Base-by-base conservation (phyloP, 805 yeast species). In the Myxozyma vanderwaltii region DNA sequence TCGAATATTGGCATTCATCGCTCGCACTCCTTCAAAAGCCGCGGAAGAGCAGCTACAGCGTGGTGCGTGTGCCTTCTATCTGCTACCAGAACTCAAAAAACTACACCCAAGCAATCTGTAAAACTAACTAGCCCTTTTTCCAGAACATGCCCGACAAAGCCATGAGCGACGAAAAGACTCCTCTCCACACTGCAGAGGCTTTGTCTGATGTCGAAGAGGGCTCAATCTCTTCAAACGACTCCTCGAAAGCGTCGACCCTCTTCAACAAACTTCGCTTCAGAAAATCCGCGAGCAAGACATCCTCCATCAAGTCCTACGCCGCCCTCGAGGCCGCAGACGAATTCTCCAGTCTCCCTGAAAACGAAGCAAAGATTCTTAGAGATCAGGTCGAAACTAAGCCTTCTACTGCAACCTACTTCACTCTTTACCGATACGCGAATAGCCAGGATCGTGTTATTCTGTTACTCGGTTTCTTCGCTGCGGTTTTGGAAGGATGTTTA, bases 401-500 rank as follows among this genome's bases (percentile, higher is more conserved):
- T 13, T 60, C 65, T 2, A 55, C 54, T 1, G 70, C 72, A 5
- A 59, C 67, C 23, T 67, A 71, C 59, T 59, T 58, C 55, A 54
- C 61, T 10, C 59, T 76, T 24, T 76, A 68, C 61, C 63, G 74
- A 24, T 76, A 72, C 63, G 76, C 78, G 7, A 67, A 67, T 43
- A 54, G 59, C 12, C 51, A 40, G 31, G 79, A 76, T 44, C 40
- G 61, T 1, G 46, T 66, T 36, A 51, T 73, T 23, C 65, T 74
- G 21, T 10, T 63, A 6, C 7, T 72, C 12, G 79, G 76, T 1
- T 60, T 69, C 15, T 51, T 69, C 36, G 65, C 70, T 51, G 70
- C 79, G 1, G 67, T 73, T 5, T 70, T 72, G 6, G 72, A 74
- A 15, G 79, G 79, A 15, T 76, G 71, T 7, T 71, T 74, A 5